Evolutionary conservation across 2,329 filamentous ascomycete species (phyloP), one percentile per base, ranked within the genome.

Genomic region (Trichoderma simmonsii): DNA sequence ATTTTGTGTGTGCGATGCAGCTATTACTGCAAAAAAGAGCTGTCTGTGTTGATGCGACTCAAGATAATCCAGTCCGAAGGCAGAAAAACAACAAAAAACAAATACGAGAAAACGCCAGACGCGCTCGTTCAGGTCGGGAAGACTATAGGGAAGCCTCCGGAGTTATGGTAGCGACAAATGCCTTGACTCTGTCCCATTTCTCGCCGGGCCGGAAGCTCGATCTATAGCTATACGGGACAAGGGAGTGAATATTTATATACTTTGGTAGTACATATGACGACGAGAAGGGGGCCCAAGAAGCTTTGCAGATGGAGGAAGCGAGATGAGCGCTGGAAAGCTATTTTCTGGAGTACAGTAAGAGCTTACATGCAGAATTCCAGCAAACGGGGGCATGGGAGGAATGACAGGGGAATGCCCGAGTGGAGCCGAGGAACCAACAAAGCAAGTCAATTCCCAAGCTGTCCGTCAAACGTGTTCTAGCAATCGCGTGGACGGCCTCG

Each of bases 401-500:
- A 60, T 34, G 57, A 14, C 28, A 34, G 26, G 61, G 61, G 39
- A 64, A 51, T 43, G 48, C 43, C 39, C n/a, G 36, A 21, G 63
- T 66, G 63, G 63, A 65, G 43, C 63, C 65, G n/a, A 59, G 15
- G 32, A 60, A 60, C 57, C 57, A 60, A 32, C 56, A n/a, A 28
- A 60, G 57, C 56, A 69, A 69, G 66, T 36, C 34, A 34, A 59
- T 28, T 51, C 36, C 36, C 36, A 30, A 67, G 32, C 32, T 64
- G 36, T 39, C 36, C 61, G 36, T 64, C 61, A 64, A 60, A 51
- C 34, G 21, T 67, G 59, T 18, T 24, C 21, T 30, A 12, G 28
- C 48, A 71, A 71, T 71, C 51, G 62, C 70, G 70, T 71, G 70
- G 70, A 39, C 62, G 54, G 34, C 62, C 28, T n/a, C 12, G 56